phyloP scores from a whole-genome alignment of 176 grass and related monocot genomes.

The Oryza coarctata region DNA sequence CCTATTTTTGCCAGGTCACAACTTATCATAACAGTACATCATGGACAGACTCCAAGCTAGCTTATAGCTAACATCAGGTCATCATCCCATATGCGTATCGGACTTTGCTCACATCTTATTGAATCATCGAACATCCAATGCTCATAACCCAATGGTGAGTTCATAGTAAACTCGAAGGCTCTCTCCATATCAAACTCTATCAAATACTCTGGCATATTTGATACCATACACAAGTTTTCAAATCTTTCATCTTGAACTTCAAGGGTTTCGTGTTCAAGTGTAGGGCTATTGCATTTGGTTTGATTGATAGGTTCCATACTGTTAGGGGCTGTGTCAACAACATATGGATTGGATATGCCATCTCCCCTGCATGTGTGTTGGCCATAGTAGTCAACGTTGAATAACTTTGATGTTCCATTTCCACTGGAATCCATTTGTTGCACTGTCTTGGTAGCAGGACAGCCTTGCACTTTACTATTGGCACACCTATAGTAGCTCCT shows the following conservation, averaged over 20 bases:
- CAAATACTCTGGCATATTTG: slow-evolving; percentile 6
- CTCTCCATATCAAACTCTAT: background rate
- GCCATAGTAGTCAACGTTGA: slow-evolving; percentile 21
- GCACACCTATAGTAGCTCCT: slow-evolving; percentile 48
- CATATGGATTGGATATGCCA: background rate
- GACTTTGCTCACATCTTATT: background rate
- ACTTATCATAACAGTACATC: background rate
- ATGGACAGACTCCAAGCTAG: background rate
- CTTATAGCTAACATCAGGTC: background rate
- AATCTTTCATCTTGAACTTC: slow-evolving; percentile 10
- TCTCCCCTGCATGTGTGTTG: slow-evolving; percentile 13
- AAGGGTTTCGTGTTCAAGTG: background rate
- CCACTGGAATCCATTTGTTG: slow-evolving; percentile 29
- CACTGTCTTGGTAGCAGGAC: slow-evolving; percentile 33
- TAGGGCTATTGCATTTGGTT: background rate
- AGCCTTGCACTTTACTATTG: slow-evolving; percentile 31
- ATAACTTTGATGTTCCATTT: background rate
- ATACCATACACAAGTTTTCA: background rate
- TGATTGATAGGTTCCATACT: background rate
- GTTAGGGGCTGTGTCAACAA: background rate
- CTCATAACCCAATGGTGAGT: background rate
- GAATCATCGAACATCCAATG: background rate
- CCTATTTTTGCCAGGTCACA: background rate
- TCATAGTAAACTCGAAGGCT: background rate
- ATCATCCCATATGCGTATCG: background rate